Conservation (phyloP, 202 grass and related monocot genomes). For the Setaria italica region DNA sequence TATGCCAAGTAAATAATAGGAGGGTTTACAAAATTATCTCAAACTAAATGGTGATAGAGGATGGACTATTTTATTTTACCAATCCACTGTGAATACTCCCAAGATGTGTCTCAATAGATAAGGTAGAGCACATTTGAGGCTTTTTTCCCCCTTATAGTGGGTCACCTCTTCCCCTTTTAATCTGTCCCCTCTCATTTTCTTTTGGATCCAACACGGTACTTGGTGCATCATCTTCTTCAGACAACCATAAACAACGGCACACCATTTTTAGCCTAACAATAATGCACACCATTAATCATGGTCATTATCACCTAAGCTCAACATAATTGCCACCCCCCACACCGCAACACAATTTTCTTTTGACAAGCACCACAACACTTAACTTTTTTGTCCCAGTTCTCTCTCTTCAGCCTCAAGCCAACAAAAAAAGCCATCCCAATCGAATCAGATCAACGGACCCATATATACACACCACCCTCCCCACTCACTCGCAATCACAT, state of each 20-base stretch:
- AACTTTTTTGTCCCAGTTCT: not conserved
- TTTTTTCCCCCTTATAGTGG: not conserved
- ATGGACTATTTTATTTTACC: not conserved
- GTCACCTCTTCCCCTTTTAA: not conserved
- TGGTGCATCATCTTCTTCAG: not conserved
- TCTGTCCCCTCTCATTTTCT: too few species aligned
- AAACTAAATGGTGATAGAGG: not conserved
- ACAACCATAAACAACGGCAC: not conserved
- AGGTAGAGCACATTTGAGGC: not conserved
- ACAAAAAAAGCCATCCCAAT: constrained; percentile 22
- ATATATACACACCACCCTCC: not conserved
- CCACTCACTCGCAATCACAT: constrained; percentile 24
- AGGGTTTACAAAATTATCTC: not conserved
- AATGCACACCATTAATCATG: constrained; percentile 14
- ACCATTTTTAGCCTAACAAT: not conserved
- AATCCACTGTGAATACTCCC: not conserved
- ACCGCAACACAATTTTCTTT: not conserved
- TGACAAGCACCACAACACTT: not conserved
- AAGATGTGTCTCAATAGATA: not conserved
- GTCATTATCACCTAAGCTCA: constrained; percentile 16
- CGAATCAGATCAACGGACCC: constrained; percentile 3
- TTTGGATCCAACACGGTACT: not conserved
- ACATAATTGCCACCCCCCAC: not conserved
- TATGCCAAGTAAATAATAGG: not conserved
- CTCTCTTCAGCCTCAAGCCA: constrained; percentile 45